These are phyloP conservation scores for Rhizopogon vinicolor DNA, from an alignment of 768 basidiomycete species.

Conservation along the genomic window DNA sequence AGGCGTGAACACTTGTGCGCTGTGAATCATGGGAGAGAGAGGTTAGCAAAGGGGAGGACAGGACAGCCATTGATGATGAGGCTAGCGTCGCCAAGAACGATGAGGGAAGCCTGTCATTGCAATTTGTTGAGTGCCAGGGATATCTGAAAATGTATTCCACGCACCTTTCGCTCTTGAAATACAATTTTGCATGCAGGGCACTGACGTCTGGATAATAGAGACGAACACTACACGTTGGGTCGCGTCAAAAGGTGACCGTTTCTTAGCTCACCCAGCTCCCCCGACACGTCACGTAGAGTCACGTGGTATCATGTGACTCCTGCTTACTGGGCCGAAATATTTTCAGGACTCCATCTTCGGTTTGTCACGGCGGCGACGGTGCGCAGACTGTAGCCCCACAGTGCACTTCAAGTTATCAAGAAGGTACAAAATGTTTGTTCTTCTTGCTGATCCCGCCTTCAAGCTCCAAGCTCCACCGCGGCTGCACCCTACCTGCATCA, in stretches of 20 bases:
- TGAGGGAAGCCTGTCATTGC: conserved; percentile 54
- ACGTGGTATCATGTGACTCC: no score
- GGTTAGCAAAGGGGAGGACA: conserved; percentile 43
- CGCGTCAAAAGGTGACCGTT: conserved; percentile 64
- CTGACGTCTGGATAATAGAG: conserved; percentile 66
- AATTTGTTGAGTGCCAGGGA: neutral
- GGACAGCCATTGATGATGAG: conserved; percentile 58
- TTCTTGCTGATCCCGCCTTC: no score
- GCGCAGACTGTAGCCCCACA: no score
- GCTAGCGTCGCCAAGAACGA: conserved; percentile 55
- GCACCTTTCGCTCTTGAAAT: conserved; percentile 57
- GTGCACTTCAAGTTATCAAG: no score
- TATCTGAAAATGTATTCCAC: conserved; percentile 4
- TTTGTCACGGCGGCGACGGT: no score
- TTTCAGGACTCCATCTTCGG: no score
- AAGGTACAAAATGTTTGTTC: no score
- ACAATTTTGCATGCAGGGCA: conserved; percentile 62
- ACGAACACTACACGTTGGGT: conserved; percentile 58
- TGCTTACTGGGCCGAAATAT: no score
- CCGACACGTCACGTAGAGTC: no score
- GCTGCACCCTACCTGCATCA: no score
- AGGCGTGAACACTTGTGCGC: conserved; percentile 70
- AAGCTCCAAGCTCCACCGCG: no score
- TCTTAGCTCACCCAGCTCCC: no score
- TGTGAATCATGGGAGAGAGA: conserved; percentile 58